Evolutionary conservation across 1,139 yeast species (phyloP), one percentile per base, ranked within the genome.

Genomic region (Taphrina confusa): DNA sequence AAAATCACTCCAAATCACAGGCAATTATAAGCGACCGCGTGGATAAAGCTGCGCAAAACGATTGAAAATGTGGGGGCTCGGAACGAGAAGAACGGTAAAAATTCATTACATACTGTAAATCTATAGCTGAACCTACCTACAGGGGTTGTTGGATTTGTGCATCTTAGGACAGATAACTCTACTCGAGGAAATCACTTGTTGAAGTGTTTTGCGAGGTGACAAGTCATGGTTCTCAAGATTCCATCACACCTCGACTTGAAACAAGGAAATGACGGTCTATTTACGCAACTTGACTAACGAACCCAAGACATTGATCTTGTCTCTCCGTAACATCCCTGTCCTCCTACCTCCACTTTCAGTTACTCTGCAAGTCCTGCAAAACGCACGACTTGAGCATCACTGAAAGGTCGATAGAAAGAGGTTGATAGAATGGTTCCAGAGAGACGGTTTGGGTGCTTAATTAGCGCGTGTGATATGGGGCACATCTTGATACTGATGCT

Each of bases 241-340:
- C 22, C 42, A 37, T n/a, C 42, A 22, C n/a, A 6, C 8, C 42
- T 18, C 20, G 42, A 18, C 4, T 37, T 18, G 25, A 11, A 18
- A 18, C 25, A 37, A 4, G 31, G n/a, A 23, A n/a, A 28, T 2
- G 20, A 12, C 30, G 16, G n/a, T n/a, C n/a, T n/a, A n/a, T 47
- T 18, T 47, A 25, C 52, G 52, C 52, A 33, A 33, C 42, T 47
- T 47, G 52, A 47, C 52, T 47, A 47, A 47, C 52, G 42, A 47
- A 47, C 52, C 52, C 28, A 27, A 33, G 52, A 47, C 52, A 47
- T 33, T 47, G 52, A 47, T 45, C 37, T 25, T 4, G 12, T 37
- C 14, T 5, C 23, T 14, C 31, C 37, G n/a, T 27, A 11, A n/a
- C 34, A 28, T 30, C 16, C 47, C 47, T 42, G 14, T 25, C 47